Evolutionary conservation across 2,329 filamentous ascomycete species (phyloP).

Genomic region (Hypoxylon sp.): DNA sequence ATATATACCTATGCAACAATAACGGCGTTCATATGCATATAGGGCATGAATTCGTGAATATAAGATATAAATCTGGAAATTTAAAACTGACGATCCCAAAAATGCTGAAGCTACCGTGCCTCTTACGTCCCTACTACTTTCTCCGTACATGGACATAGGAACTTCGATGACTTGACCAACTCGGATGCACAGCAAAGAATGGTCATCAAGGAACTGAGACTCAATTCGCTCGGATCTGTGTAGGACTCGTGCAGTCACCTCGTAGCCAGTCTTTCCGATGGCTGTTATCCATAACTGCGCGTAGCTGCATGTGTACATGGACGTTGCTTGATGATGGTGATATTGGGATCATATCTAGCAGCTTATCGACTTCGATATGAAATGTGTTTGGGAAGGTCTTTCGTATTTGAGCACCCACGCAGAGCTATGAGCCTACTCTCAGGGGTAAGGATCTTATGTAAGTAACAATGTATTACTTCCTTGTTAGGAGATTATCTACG

Average conservation of each 20-base stretch:
- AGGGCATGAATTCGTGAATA: slow-evolving; percentile 48
- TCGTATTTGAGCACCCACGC: neutral
- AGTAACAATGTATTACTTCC: neutral
- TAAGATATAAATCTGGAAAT: slow-evolving; percentile 6
- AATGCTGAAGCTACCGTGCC: neutral
- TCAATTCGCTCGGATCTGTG: neutral
- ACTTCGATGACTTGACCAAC: neutral
- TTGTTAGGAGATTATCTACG: neutral
- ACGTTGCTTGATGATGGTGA: neutral
- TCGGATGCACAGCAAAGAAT: neutral
- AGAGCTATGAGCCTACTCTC: neutral
- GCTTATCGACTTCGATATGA: neutral
- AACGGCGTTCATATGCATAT: slow-evolving; percentile 37
- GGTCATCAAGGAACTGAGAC: neutral
- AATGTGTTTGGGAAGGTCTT: neutral
- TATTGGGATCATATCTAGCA: neutral
- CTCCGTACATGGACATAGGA: neutral
- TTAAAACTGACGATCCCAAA: neutral
- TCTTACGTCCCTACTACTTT: neutral
- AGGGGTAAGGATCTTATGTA: neutral
- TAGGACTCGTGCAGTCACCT: neutral
- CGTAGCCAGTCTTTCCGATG: neutral
- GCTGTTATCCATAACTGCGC: neutral
- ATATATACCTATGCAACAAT: slow-evolving; percentile 42
- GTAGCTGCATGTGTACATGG: neutral